Percentiles rank a stretch among this genome's conserved stretches.
phyloP scores from a whole-genome alignment of 2,329 filamentous ascomycete genomes.

The Neophaeococcomyces aloes region DNA sequence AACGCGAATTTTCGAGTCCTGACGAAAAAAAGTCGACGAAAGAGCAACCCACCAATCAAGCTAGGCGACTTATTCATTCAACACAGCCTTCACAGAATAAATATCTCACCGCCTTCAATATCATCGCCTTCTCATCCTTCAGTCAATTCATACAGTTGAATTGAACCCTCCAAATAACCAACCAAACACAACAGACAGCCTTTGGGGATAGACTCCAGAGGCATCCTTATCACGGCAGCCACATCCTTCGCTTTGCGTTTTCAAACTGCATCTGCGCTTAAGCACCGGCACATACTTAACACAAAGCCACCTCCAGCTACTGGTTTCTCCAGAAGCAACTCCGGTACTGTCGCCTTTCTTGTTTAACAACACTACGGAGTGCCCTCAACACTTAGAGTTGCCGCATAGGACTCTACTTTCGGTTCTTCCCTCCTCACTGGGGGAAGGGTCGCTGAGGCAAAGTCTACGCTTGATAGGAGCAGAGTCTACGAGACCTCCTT shows the following conservation, averaged over 20 bases:
- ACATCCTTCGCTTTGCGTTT: constrained; percentile 22
- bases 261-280: constrained; percentile 36
- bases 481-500: constrained; percentile 91
- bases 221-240: constrained; percentile 20
- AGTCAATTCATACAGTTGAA: not conserved
- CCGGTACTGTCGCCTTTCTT: constrained; percentile 15
- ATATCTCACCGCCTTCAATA: constrained; percentile 8
- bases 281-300: constrained; percentile 38
- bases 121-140: constrained; percentile 5
- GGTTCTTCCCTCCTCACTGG: constrained; percentile 92
- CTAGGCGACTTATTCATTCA: not conserved
- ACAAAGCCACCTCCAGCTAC: constrained; percentile 36
- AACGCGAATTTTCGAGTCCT: constrained; percentile 6
- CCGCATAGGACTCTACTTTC: constrained; percentile 98
- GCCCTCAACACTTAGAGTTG: constrained; percentile 69
- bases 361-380: constrained; percentile 26
- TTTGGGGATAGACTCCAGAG: constrained; percentile 18
- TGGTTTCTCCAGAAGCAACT: constrained; percentile 18
- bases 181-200: constrained; percentile 10
- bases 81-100: not conserved
- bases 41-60: not conserved
- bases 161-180: not conserved
- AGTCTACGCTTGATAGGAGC: constrained; percentile 72
- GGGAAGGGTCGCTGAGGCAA: constrained; percentile 99
- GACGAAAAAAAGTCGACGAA: constrained; percentile 7